Evolutionary conservation across 805 yeast species (phyloP), one percentile per base, ranked within the genome.

Genomic region (Monosporozyma aerobia): DNA sequence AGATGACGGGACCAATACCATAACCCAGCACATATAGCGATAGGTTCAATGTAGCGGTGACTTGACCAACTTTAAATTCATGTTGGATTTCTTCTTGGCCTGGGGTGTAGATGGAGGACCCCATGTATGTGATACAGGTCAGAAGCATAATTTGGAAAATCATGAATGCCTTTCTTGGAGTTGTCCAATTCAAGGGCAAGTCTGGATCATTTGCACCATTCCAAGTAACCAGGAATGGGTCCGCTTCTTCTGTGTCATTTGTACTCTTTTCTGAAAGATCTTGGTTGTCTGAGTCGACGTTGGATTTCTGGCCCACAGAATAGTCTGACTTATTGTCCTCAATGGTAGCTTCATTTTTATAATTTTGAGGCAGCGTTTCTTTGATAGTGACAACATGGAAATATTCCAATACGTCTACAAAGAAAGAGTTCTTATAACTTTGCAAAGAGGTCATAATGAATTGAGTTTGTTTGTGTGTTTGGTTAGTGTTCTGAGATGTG

Each of bases 1-100:
- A 77, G 2, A 80, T 55, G 70, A 81, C 69, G 2, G 85, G 85
- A 1, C 85, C 85, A 19, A 80, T 49, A 50, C 82, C 86, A 59
- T 82, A 81, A 8, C 85, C 87, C 30, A 80, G 58, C 7, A 81
- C 81, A 56, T 77, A 82, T 40, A 80, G 56, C 0, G 83, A 68
- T 58, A 82, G 69, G 2, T 82, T 81, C 39, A 82, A 67, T 0
- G 76, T 68, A 0, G 81, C 80, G 5, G 72, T 71, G 5, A 73
- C 74, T 32, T 65, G 65, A 14, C 76, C 68, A 5, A 77, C 73
- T n/a, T 66, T 56, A 57, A 79, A 78, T 46, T 79, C 76, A 29
- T 65, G 63, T 64, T 69, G 72, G 27, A 82, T 61, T n/a, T 70
- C 65, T 22, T 62, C 69, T 33, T 74, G 67, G 22, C 80, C 78